Evolutionary conservation across 2,329 filamentous ascomycete genomes (phyloP).

Genomic region (Zopfia rhizophila): DNA sequence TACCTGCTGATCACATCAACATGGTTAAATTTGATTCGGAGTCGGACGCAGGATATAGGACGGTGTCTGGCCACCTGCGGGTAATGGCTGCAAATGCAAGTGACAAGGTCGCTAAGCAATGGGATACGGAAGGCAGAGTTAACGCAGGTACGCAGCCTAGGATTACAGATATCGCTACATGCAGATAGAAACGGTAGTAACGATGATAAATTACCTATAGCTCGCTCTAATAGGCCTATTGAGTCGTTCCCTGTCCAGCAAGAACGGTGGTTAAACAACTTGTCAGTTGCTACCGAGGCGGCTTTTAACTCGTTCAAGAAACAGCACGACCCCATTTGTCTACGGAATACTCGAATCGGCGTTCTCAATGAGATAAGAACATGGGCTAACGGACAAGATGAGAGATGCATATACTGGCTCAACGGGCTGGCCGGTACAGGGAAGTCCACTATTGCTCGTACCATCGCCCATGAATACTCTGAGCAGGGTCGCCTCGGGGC

Average conservation of each 20-base stretch:
- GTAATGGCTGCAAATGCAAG: slow-evolving; percentile 26
- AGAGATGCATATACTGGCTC: slow-evolving; percentile 22
- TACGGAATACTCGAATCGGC: slow-evolving; percentile 14
- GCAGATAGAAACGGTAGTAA: too few species aligned
- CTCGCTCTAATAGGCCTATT: too few species aligned
- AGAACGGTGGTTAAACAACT: too few species aligned
- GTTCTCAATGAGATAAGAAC: slow-evolving; percentile 9
- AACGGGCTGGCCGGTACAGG: slow-evolving; percentile 35
- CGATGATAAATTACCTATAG: too few species aligned
- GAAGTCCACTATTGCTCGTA: slow-evolving; percentile 24
- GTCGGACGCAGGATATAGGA: slow-evolving; percentile 32
- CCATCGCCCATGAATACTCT: slow-evolving; percentile 24
- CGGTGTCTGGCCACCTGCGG: slow-evolving; percentile 27
- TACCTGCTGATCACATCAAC: slow-evolving; percentile 46
- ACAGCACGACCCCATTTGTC: too few species aligned
- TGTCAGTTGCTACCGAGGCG: too few species aligned
- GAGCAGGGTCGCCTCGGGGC: slow-evolving; percentile 11
- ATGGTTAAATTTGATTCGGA: slow-evolving; percentile 47
- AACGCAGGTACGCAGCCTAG: slow-evolving; percentile 27
- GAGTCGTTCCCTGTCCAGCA: too few species aligned
- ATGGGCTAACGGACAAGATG: slow-evolving; percentile 7
- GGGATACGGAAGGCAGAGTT: slow-evolving; percentile 22
- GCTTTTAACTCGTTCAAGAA: too few species aligned
- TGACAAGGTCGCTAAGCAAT: slow-evolving; percentile 14
- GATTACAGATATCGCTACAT: too few species aligned